Evolutionary conservation across 2,329 filamentous ascomycete species (phyloP), one percentile per base, ranked within the genome.

Genomic region (Diaporthe caulivora): DNA sequence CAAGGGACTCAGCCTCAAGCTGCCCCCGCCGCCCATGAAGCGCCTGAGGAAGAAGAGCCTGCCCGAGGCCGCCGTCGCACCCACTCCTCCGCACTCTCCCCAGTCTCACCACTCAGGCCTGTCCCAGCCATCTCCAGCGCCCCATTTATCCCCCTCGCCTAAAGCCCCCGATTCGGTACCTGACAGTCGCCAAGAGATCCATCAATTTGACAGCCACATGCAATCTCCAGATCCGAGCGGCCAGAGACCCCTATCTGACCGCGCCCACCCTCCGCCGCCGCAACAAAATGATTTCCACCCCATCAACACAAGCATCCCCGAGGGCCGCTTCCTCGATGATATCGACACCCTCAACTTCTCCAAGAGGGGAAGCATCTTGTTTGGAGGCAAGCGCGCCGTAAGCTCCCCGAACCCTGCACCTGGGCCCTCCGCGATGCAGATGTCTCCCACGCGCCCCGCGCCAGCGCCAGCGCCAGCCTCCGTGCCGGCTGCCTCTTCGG

Each of bases 291-390:
- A 81, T 75, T 89, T 87, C 78, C 84, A 84, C 74, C 88, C 89
- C 74, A 85, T 92, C 79, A 87, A 85, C 78, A 87, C 90, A 64
- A 80, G 82, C 73, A 91, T 92, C 78, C 89, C 90, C 55, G 87
- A 86, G 71, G 87, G 88, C 72, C 85, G 81, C 78, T 83, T 92
- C 71, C 82, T 91, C 76, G 89, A 90, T 75, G 88, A 91, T 83
- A 81, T 92, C 78, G 85, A 83, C 76, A 84, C 85, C 72, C 81
- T 92, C 76, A 86, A 86, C 76, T 92, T 92, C 79, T 91, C 90
- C 72, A 90, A 91, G 75, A 86, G 90, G 77, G 90, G 90, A 76
- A 92, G 90, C 81, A 84, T 92, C 78, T 89, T 92, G 86, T 86
- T 91, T 79, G 86, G 87, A 75, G 86, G 85, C 70, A 87, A 87